Conservation (phyloP, 345 rosid genomes). For the Rhodomyrtus tomentosa region DNA sequence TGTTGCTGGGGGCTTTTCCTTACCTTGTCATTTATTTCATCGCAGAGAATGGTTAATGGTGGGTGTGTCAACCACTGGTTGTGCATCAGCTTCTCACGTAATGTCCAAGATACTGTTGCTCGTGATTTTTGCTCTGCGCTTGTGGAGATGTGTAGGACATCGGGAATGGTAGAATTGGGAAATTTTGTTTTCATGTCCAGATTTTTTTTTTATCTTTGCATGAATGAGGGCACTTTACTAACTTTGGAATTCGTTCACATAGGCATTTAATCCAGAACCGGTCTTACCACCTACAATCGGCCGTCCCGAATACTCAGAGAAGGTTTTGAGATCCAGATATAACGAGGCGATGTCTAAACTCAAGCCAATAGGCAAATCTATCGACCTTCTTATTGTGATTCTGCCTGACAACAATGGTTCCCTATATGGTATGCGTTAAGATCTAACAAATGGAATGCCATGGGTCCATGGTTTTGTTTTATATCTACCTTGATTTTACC, state of each 20-base stretch:
- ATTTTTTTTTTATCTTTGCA: not conserved
- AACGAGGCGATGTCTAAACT: conserved; percentile 66
- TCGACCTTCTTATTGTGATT: conserved; percentile 81
- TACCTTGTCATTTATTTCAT: not conserved
- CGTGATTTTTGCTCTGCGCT: conserved; percentile 71
- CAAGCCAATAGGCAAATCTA: conserved; percentile 43
- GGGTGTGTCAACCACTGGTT: conserved; percentile 83
- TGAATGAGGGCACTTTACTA: not conserved
- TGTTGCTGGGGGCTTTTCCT: not conserved
- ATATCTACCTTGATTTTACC: not conserved
- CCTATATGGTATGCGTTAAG: conserved; percentile 53
- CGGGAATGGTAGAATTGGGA: conserved; percentile 65
- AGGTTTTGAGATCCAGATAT: conserved; percentile 54
- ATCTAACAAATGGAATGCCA: not conserved
- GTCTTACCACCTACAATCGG: conserved; percentile 54
- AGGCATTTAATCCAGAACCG: conserved; percentile 69
- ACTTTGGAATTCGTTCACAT: conserved; percentile 3
- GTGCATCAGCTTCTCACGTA: conserved; percentile 78
- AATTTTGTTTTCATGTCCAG: not conserved
- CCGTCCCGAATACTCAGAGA: conserved; percentile 85
- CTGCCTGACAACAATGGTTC: conserved; percentile 92
- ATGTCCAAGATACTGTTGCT: conserved; percentile 57
- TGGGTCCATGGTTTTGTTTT: not conserved
- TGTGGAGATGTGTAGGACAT: conserved; percentile 66
- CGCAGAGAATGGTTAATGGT: conserved; percentile 95